Percentiles rank a stretch among this genome's conserved stretches.
Evolutionary conservation across 1,284 basidiomycete species (phyloP).

Genomic region (Irpex lacteus): DNA sequence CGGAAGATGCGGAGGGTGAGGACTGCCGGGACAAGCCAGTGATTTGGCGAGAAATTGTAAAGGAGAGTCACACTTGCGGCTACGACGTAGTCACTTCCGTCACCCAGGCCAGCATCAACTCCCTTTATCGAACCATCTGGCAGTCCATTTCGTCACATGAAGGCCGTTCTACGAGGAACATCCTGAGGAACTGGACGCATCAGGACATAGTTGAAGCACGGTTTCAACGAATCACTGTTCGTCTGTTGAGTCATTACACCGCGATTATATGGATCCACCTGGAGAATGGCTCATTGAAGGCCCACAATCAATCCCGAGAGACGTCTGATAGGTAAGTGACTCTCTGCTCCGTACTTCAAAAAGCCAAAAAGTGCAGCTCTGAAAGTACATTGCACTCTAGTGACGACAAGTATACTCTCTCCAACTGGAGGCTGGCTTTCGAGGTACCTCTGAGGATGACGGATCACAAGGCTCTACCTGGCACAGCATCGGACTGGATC

Average conservation of each 20-base stretch:
- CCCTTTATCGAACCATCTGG: slow-evolving; percentile 24
- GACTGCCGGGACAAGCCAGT: slow-evolving; percentile 1
- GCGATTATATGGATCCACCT: slow-evolving; percentile 8
- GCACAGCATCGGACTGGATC: neutral
- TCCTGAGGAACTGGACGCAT: slow-evolving; percentile 1
- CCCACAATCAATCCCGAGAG: neutral
- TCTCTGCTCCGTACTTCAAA: too few relatives aligned
- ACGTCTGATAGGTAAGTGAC: neutral
- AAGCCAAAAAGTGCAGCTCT: too few relatives aligned
- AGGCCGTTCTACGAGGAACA: neutral
- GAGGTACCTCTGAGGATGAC: neutral
- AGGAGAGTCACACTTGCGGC: slow-evolving; percentile 24
- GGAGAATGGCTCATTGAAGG: neutral
- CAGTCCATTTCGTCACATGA: slow-evolving; percentile 4
- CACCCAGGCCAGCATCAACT: slow-evolving; percentile 29
- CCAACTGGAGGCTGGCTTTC: neutral
- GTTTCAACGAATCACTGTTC: slow-evolving; percentile 6
- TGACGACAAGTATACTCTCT: neutral
- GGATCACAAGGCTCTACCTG: neutral
- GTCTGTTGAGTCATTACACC: slow-evolving; percentile 9
- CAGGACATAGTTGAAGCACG: slow-evolving; percentile 3
- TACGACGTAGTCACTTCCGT: slow-evolving; percentile 32
- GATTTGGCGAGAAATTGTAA: slow-evolving; percentile 23
- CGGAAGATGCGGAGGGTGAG: slow-evolving; percentile 7
- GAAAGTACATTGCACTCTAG: neutral